Evolutionary conservation across 805 yeast genomes (phyloP), one percentile per base, ranked within the genome.

Genomic region (Yarrowia hollandica): DNA sequence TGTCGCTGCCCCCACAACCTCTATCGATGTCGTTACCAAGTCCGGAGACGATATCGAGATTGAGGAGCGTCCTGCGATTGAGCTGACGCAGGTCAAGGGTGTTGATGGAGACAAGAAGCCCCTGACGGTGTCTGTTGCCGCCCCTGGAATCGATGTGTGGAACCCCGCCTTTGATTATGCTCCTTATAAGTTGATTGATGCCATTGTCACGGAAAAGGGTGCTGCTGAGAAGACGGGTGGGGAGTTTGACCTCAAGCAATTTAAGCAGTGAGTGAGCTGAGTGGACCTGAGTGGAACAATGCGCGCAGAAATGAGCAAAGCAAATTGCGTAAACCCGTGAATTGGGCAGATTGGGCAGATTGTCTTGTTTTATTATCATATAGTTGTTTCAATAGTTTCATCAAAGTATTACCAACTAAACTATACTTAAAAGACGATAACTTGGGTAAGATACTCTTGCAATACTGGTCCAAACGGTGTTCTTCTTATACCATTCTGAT

Each of bases 131-230:
- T 86, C 88, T 35, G 80, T 86, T 60, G 96, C 97, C 1, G 94
- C 98, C 3, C 86, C 87, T 1, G 87, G 86, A 0, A 85, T 91
- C 28, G 74, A 78, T 4, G 96, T 90, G 1, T 92, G 97, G 97
- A 94, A 94, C 67, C 99, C 99, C 0, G 86, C 97, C 0, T 92
- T 92, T 67, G 99, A 92, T 68, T 90, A 94, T 14, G 90, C 98
- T 3, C 96, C 96, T 0, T 84, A 85, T 66, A 79, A 78, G 42
- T 74, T 86, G 34, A 90, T 92, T 59, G 97, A 90, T 68, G 88
- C 90, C 61, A 90, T 94, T 61, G 89, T 92, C 31, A 92, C 97
- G 0, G 98, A 92, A 72, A 81, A 82, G 59, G 80, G 81, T 2
- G 83, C 77, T 1, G 77, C 80, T 18, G 72, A 73, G 30, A 87